A percentile compares a stretch with the other conserved stretches of the same genome.
Conservation (phyloP, 768 basidiomycete genomes). For the Trametes sanguinea region DNA sequence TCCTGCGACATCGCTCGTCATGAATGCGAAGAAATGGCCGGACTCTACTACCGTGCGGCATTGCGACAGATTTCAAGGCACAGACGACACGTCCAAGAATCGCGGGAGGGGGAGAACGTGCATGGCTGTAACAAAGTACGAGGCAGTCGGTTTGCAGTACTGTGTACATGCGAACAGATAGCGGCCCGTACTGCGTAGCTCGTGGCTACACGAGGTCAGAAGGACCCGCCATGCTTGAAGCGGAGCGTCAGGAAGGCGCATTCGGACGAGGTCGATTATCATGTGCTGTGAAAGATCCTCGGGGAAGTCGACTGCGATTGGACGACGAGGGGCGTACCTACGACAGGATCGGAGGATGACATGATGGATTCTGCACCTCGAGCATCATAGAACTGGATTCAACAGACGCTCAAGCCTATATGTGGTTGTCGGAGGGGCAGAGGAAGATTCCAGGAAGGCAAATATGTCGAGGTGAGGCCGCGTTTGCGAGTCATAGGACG, state of each 20-base stretch:
- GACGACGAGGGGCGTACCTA: constrained; percentile 16
- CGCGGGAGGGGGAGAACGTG: constrained; percentile 5
- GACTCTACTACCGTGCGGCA: constrained; percentile 1
- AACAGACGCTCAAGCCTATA: constrained; percentile 18
- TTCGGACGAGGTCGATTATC: constrained; percentile 10
- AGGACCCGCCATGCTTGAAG: constrained; percentile 5
- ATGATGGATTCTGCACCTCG: constrained; percentile 23
- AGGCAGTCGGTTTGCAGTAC: neutral
- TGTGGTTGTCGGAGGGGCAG: constrained; percentile 6
- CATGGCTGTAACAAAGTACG: neutral
- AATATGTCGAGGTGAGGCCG: constrained; percentile 14
- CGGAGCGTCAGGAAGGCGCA: constrained; percentile 19
- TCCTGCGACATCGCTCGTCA: neutral
- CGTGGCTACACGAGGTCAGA: constrained; percentile 16
- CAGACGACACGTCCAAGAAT: constrained; percentile 1
- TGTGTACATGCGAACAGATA: constrained; percentile 6
- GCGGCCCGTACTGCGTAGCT: constrained; percentile 12
- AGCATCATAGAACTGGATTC: constrained; percentile 18
- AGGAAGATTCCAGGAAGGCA: constrained; percentile 14
- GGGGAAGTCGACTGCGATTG: constrained; percentile 13
- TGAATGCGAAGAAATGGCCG: neutral
- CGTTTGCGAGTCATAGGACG: constrained; percentile 14
- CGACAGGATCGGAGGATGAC: constrained; percentile 28
- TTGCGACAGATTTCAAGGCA: neutral
- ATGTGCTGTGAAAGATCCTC: constrained; percentile 18